Base-by-base conservation (phyloP, 805 yeast genomes). In the Candida ovalis region DNA sequence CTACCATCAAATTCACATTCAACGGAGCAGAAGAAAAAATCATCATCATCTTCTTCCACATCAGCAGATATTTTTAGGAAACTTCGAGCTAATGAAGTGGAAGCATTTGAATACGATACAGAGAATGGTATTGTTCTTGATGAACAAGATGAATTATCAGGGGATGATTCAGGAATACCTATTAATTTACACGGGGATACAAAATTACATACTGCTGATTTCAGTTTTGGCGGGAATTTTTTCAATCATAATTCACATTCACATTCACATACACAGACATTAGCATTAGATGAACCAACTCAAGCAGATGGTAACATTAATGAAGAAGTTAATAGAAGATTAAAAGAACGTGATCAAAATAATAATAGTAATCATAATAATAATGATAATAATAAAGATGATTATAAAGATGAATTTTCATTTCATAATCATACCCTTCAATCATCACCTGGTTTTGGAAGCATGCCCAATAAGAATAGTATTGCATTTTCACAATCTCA, bases 61-160 rank as follows among this genome's bases (percentile, higher is more conserved):
- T 47, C 60, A 3, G 60, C 59, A 8, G 59, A 61, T 3, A 42
- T 58, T 2, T 65, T 65, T 48, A 56, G 51, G 38, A 47, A 47
- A 10, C 48, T 65, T 23, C 52, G 58, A 28, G 61, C 59, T 3
- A 52, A 53, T 8, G 51, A 52, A 23, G 53, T 37, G 1, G 61
- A 46, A 9, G 57, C 57, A 1, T 45, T 58, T 40, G 65, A 59
- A 41, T 58, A 53, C 46, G 66, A 62, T 36, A 49, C 60, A 1
- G 62, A 62, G 24, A 40, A 51, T 10, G 68, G 68, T 1, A 47
- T 64, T 13, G 59, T 64, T 2, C 36, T 64, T 18, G 57, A 52
- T 22, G 56, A 49, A 18, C 49, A 54, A 21, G 51, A 44, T 6
- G 56, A 53, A 6, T 53, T 49, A 1, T 52, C 43, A 6, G 45